Conservation (phyloP, 2,329 filamentous ascomycete genomes). For the Alternaria dauci region DNA sequence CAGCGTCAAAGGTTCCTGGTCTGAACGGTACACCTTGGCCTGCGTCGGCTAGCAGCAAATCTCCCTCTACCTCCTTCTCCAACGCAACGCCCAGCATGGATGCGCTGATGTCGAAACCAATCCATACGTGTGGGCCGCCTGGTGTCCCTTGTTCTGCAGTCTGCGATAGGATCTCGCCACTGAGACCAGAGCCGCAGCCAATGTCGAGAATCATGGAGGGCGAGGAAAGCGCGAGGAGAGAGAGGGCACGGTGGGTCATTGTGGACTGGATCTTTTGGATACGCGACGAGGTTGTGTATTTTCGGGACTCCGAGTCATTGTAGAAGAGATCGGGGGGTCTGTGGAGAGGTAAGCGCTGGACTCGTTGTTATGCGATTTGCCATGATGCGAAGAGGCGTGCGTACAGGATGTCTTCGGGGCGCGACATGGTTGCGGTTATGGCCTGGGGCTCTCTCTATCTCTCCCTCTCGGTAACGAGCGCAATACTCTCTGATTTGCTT, state of each 20-base stretch:
- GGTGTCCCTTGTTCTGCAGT: slow-evolving; percentile 66
- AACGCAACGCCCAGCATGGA: slow-evolving; percentile 98
- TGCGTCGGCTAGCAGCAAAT: slow-evolving; percentile 92
- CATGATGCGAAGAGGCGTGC: slow-evolving; percentile 36
- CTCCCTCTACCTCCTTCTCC: slow-evolving; percentile 89
- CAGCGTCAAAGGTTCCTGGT: slow-evolving; percentile 90
- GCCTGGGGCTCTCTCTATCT: background rate
- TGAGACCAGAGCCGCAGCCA: slow-evolving; percentile 95
- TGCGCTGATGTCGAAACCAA: slow-evolving; percentile 95
- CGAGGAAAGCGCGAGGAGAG: slow-evolving; percentile 80
- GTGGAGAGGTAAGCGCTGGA: slow-evolving; percentile 12
- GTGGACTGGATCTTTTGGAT: slow-evolving; percentile 94
- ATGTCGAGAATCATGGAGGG: slow-evolving; percentile 93
- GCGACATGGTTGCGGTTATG: slow-evolving; percentile 76
- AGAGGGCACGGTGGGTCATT: slow-evolving; percentile 93
- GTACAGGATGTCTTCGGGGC: slow-evolving; percentile 93
- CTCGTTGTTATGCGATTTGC: slow-evolving; percentile 1
- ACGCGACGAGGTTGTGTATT: slow-evolving; percentile 95
- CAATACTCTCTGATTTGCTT: background rate
- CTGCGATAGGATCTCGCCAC: slow-evolving; percentile 89
- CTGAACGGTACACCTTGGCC: slow-evolving; percentile 96
- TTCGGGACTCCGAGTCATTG: slow-evolving; percentile 92
- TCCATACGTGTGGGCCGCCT: slow-evolving; percentile 89
- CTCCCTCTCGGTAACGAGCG: background rate
- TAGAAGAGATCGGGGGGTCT: slow-evolving; percentile 97